A percentile compares a stretch with the other conserved stretches of the same genome.
Evolutionary conservation across 2,329 filamentous ascomycete genomes (phyloP).

Genomic region (Arachnomyces sp.): DNA sequence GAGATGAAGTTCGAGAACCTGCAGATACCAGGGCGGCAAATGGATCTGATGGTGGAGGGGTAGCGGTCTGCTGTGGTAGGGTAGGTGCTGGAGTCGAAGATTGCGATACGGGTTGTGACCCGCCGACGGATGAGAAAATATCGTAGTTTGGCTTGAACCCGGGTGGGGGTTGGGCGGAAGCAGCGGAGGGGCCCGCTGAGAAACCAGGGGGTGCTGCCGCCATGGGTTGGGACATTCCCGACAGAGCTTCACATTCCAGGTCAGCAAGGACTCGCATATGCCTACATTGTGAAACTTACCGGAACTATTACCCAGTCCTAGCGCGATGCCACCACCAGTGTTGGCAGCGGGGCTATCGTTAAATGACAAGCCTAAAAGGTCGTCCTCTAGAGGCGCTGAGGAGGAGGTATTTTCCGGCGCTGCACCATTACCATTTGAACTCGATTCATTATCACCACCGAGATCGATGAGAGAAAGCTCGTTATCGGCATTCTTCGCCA

Average conservation of each 20-base stretch:
- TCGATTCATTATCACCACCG: slow-evolving; percentile 55
- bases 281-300: slow-evolving; percentile 20
- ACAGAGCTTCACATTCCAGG: slow-evolving; percentile 28
- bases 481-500: slow-evolving; percentile 58
- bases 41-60: slow-evolving; percentile 45
- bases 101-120: slow-evolving; percentile 40
- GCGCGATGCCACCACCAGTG: slow-evolving; percentile 61
- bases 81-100: slow-evolving; percentile 42
- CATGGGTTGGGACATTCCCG: slow-evolving; percentile 31
- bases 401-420: slow-evolving; percentile 37
- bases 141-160: slow-evolving; percentile 48
- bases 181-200: slow-evolving; percentile 12
- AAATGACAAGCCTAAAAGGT: slow-evolving; percentile 81
- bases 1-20: slow-evolving; percentile 40
- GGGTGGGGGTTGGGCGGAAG: slow-evolving; percentile 33
- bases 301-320: slow-evolving; percentile 60
- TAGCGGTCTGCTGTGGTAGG: slow-evolving; percentile 30
- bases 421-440: slow-evolving; percentile 35
- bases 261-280: slow-evolving; percentile 56
- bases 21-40: slow-evolving; percentile 51
- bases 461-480: slow-evolving; percentile 94
- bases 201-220: slow-evolving; percentile 16
- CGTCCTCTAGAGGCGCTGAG: slow-evolving; percentile 67
- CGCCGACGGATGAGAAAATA: slow-evolving; percentile 46
- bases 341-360: slow-evolving; percentile 57